Conservation (phyloP, 441 rosid genomes). For the Lepidium campestre region DNA sequence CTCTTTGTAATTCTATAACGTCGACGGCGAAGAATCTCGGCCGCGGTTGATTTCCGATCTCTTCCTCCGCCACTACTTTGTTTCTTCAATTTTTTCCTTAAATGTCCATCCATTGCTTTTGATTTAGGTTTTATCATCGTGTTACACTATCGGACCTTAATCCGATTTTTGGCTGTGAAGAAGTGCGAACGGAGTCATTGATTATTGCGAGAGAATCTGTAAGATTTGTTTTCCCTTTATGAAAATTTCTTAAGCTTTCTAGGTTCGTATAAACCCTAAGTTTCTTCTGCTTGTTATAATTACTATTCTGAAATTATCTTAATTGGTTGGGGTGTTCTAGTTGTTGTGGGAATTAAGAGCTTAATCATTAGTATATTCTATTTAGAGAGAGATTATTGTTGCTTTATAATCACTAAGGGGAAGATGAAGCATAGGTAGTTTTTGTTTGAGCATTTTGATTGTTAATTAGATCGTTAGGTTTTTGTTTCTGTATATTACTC, state of each 20-base stretch:
- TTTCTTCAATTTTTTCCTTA: conserved; percentile 20
- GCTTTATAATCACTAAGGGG: not conserved
- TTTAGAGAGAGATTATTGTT: not conserved
- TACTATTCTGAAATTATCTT: not conserved
- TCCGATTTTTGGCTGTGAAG: not conserved
- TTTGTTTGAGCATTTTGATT: not conserved
- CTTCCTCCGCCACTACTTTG: not conserved
- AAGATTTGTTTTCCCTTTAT: conserved; percentile 15
- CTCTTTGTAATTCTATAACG: conserved; percentile 1
- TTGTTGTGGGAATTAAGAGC: not conserved
- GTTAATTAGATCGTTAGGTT: not conserved
- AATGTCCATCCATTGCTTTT: conserved; percentile 8
- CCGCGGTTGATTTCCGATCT: conserved; percentile 2
- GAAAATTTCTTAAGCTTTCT: not conserved
- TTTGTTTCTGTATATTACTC: not conserved
- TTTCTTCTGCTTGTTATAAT: not conserved
- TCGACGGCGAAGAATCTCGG: conserved; percentile 10
- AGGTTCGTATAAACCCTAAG: conserved; percentile 25
- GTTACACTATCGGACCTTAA: conserved; percentile 8
- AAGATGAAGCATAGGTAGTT: not conserved
- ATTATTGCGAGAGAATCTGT: conserved; percentile 7
- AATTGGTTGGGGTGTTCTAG: not conserved
- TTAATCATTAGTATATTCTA: not conserved
- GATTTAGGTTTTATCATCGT: not conserved
- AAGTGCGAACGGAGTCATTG: conserved; percentile 8